Percentiles rank a stretch among this genome's conserved stretches.
phyloP scores from a whole-genome alignment of 2,329 filamentous ascomycete genomes.

The Colletotrichum sp. region DNA sequence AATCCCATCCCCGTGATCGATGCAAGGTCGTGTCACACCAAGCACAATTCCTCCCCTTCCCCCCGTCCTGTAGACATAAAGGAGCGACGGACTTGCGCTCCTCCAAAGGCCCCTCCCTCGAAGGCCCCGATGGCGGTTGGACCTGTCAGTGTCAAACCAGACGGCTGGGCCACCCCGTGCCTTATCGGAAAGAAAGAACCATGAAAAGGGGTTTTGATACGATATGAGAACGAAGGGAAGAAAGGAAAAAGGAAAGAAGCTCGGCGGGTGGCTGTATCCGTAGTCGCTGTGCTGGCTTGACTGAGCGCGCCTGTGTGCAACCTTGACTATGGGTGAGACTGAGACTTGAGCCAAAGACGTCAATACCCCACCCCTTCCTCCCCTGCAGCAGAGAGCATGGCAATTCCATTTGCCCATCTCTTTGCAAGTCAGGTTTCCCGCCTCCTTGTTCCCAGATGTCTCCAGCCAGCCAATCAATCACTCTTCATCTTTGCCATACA shows the following conservation, averaged over 20 bases:
- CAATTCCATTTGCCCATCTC: constrained; percentile 1
- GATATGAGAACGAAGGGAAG: background rate
- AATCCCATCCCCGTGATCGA: background rate
- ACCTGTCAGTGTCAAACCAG: background rate
- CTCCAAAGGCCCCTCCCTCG: background rate
- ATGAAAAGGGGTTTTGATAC: background rate
- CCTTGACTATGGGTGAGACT: background rate
- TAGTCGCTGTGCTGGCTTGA: background rate
- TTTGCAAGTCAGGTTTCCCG: background rate
- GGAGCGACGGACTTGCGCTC: background rate
- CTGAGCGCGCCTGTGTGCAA: background rate
- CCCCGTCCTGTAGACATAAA: background rate
- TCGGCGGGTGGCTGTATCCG: background rate
- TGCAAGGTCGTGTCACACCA: background rate
- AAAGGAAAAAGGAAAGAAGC: background rate
- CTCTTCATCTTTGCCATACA: background rate
- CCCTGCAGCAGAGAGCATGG: background rate
- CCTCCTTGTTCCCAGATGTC: background rate
- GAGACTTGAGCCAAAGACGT: background rate
- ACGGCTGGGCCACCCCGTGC: background rate
- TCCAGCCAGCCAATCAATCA: background rate
- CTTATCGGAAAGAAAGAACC: background rate
- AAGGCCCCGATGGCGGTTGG: background rate
- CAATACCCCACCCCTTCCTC: background rate
- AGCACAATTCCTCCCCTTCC: background rate